Conservation (phyloP, 2,329 filamentous ascomycete species). For the Verticillium nonalfalfae region DNA sequence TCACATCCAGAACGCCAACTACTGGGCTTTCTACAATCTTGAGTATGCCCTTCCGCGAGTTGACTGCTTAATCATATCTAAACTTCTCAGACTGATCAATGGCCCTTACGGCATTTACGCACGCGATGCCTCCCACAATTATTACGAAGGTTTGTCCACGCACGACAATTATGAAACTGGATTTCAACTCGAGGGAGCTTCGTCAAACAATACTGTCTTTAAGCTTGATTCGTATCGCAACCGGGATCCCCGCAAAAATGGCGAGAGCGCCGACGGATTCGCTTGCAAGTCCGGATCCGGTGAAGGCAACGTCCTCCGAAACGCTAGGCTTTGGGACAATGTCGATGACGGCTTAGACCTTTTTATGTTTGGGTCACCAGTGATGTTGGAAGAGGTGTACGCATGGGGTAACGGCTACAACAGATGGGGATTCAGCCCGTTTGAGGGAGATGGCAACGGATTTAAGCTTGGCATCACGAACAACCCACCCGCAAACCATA, state of each 20-base stretch:
- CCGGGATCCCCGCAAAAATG: conserved; percentile 39
- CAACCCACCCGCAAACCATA: conserved; percentile 32
- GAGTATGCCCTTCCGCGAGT: conserved; percentile 6
- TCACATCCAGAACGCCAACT: conserved; percentile 34
- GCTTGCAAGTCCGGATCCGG: conserved; percentile 37
- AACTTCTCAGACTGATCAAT: conserved; percentile 17
- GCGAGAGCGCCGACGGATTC: conserved; percentile 40
- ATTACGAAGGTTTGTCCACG: conserved; percentile 22
- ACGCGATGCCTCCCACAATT: conserved; percentile 23
- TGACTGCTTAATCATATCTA: background rate
- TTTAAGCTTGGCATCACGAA: conserved; percentile 36
- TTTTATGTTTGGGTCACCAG: conserved; percentile 29
- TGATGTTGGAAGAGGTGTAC: conserved; percentile 34
- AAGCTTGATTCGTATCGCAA: conserved; percentile 33
- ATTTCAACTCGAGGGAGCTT: conserved; percentile 22
- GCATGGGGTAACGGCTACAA: conserved; percentile 39
- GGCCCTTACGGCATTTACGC: conserved; percentile 25
- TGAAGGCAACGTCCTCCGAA: conserved; percentile 35
- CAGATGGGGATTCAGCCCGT: conserved; percentile 30
- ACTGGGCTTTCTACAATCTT: conserved; percentile 36
- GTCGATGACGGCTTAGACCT: conserved; percentile 41
- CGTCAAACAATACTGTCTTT: conserved; percentile 26
- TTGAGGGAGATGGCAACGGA: conserved; percentile 38
- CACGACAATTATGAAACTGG: conserved; percentile 27
- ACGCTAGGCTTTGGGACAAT: conserved; percentile 38